Evolutionary conservation across 75 land plant species (phyloP), one percentile per base, ranked within the genome.

Genomic region (Cunninghamia lanceolata): DNA sequence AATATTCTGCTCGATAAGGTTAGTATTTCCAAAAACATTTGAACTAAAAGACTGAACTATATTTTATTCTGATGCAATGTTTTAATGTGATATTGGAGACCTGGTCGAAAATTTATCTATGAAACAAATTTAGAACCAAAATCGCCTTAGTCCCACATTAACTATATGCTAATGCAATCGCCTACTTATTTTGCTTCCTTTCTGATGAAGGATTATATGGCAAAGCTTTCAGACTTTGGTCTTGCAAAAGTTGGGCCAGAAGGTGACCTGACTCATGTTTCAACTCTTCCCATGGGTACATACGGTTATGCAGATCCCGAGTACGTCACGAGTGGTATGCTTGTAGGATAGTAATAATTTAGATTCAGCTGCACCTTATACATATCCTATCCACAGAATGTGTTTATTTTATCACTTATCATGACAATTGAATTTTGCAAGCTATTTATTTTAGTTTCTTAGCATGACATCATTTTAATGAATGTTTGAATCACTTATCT

Each of bases 1-100:
- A 93, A 93, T 82, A 91, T 93, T 66, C 89, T 93, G 76, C 88
- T 93, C n/a, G 91, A 93, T 88, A 80, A 42, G 87, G 94, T 93
- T 79, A 84, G 93, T 89, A 36, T 80, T 80, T 80, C 2, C 0
- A 32, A 76, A 34, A 34, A 14, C 8, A 14, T 32, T 15, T 25
- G 2, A 34, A 3, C 19, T 76, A 36, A 11, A 34, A 32, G 10
- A 30, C 32, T 78, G 42, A 40, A 14, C 8, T 38, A 34, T 30
- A 30, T 40, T 43, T 39, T 82, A 13, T 2, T 52, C 53, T 8
- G 21, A 19, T 21, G 47, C 47, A 42, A 82, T 43, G 14, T 35
- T 42, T 40, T 13, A 34, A 35, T 83, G 25, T 25, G 13, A 83
- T 34, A 35, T 50, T 35, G 10, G 47, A 43, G 34, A 5, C 25